A percentile compares a stretch with the other conserved stretches of the same genome.
Evolutionary conservation across 1,284 basidiomycete genomes (phyloP).

Genomic region (Puccinia horiana): DNA sequence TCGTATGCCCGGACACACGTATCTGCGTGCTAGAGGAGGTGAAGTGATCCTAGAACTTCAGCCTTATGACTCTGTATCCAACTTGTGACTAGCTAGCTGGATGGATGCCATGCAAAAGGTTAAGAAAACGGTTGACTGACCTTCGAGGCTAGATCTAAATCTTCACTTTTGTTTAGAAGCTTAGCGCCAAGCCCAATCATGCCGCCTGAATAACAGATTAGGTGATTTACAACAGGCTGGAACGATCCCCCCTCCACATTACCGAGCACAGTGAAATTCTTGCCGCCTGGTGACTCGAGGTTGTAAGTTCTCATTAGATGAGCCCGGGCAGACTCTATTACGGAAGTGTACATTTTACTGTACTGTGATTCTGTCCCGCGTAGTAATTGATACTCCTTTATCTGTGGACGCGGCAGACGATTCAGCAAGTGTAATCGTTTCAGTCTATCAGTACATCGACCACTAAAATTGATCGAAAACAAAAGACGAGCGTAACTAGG

Average conservation of each 20-base stretch:
- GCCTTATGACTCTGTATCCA: conserved; percentile 14
- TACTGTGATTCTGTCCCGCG: conserved; percentile 61
- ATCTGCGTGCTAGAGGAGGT: conserved; percentile 56
- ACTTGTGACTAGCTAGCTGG: neutral
- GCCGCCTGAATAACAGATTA: conserved; percentile 64
- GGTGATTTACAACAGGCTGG: conserved; percentile 57
- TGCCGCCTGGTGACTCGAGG: conserved; percentile 59
- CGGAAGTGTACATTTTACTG: conserved; percentile 61
- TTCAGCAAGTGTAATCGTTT: neutral
- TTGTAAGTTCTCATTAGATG: conserved; percentile 60
- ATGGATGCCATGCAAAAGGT: neutral
- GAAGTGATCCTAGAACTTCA: conserved; percentile 54
- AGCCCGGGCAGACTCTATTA: conserved; percentile 61
- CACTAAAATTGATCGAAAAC: neutral
- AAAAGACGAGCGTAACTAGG: conserved; percentile 54
- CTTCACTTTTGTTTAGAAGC: conserved; percentile 60
- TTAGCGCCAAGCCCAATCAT: conserved; percentile 64
- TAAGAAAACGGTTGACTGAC: conserved; percentile 22
- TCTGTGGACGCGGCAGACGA: conserved; percentile 30
- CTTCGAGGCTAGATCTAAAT: conserved; percentile 57
- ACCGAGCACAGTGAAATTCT: conserved; percentile 58
- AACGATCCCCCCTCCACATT: conserved; percentile 1
- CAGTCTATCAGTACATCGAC: neutral
- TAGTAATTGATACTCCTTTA: conserved; percentile 60
- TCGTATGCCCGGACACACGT: conserved; percentile 64